Evolutionary conservation across 2,329 filamentous ascomycete genomes (phyloP).

Genomic region (Coniochaeta prunicola): DNA sequence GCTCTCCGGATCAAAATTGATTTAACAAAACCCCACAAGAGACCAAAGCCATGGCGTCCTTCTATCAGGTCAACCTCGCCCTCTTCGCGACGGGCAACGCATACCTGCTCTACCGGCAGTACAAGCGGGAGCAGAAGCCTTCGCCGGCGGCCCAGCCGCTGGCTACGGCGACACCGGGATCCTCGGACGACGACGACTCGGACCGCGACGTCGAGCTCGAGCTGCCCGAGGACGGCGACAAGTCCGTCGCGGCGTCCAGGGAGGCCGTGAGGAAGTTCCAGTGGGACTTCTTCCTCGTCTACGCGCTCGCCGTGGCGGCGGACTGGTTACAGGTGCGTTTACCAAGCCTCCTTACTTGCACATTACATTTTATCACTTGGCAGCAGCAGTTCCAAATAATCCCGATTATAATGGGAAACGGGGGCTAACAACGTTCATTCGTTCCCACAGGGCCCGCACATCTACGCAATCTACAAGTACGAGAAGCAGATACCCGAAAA

Average conservation of each 20-base stretch:
- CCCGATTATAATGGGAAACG: too few species aligned
- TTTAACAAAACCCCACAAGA: too few species aligned
- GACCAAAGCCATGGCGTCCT: constrained; percentile 14
- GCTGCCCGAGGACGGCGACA: neutral
- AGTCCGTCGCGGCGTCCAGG: neutral
- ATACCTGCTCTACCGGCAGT: constrained; percentile 16
- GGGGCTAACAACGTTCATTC: too few species aligned
- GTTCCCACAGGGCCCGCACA: constrained; percentile 32
- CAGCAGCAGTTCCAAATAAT: too few species aligned
- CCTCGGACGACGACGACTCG: constrained; percentile 1
- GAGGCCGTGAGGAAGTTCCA: constrained; percentile 12
- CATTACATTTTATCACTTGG: neutral
- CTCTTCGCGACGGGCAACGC: constrained; percentile 15
- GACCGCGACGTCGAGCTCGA: constrained; percentile 8
- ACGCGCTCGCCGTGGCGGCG: constrained; percentile 22
- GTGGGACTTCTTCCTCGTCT: constrained; percentile 17
- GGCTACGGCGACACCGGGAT: too few species aligned
- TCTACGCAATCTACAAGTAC: constrained; percentile 45
- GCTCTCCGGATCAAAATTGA: too few species aligned
- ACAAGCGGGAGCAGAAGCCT: constrained; percentile 8
- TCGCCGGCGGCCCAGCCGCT: neutral
- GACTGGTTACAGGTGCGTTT: constrained; percentile 25
- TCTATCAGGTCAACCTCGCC: constrained; percentile 16
- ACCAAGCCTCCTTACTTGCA: neutral
- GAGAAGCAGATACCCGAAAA: constrained; percentile 37